Percentiles rank a stretch among this genome's conserved stretches.
Evolutionary conservation across 2,329 filamentous ascomycete species (phyloP).

Genomic region (Mycosphaerelloides madeirae): DNA sequence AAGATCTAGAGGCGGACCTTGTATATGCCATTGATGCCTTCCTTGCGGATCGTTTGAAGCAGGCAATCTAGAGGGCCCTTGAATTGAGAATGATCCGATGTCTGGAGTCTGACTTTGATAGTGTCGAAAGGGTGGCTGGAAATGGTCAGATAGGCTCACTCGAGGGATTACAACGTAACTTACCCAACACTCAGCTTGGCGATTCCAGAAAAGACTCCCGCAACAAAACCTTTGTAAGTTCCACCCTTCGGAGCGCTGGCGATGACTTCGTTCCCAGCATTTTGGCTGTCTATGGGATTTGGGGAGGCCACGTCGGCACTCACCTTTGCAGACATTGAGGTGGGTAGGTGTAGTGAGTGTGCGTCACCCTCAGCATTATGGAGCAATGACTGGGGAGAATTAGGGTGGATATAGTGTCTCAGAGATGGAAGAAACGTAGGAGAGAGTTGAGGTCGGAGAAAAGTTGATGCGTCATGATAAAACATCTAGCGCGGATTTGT

Average conservation of each 20-base stretch:
- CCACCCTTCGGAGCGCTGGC: constrained; percentile 24
- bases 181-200: constrained; percentile 74
- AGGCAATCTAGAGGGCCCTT: constrained; percentile 81
- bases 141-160: neutral
- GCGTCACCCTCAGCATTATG: constrained; percentile 3
- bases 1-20: constrained; percentile 58
- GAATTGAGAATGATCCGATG: constrained; percentile 72
- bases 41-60: constrained; percentile 75
- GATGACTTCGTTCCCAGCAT: constrained; percentile 15
- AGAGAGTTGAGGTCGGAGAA: neutral
- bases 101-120: constrained; percentile 93
- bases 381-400: no score
- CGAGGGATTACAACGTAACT: constrained; percentile 21
- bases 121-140: constrained; percentile 79
- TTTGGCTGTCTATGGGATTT: constrained; percentile 12
- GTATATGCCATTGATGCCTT: constrained; percentile 81
- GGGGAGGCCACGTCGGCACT: constrained; percentile 21
- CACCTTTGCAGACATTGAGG: constrained; percentile 21
- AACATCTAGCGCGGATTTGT: no score
- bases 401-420: no score
- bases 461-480: no score
- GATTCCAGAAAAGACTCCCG: constrained; percentile 91
- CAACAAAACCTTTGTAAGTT: constrained; percentile 94
- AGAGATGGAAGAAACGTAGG: no score
- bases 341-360: neutral